A percentile compares a stretch with the other conserved stretches of the same genome.
These are phyloP conservation scores for Talaromyces albobiverticillius DNA, from an alignment of 2,329 filamentous ascomycete species.

Conservation along the genomic window DNA sequence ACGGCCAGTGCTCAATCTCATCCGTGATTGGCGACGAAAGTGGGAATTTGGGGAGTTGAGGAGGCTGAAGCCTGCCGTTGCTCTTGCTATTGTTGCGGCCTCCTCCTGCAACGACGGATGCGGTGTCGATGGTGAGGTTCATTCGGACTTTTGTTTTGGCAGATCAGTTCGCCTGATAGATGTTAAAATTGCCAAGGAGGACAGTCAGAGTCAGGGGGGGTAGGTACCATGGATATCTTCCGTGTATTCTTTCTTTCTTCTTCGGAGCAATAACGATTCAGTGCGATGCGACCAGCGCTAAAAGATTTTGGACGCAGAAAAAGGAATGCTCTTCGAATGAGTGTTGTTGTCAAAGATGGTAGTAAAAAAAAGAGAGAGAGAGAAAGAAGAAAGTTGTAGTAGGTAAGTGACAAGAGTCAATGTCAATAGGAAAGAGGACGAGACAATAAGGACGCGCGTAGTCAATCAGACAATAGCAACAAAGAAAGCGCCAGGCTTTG, in stretches of 20 bases:
- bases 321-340: too few species aligned
- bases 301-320: too few species aligned
- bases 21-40: constrained; percentile 44
- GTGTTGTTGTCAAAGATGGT: too few species aligned
- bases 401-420: too few species aligned
- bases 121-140: constrained; percentile 23
- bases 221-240: constrained; percentile 8
- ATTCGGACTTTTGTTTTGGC: constrained; percentile 11
- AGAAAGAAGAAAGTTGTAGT: too few species aligned
- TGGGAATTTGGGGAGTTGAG: constrained; percentile 35
- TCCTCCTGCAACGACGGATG: background rate
- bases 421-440: background rate
- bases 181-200: too few species aligned
- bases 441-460: background rate
- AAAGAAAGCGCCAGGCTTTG: constrained; percentile 8
- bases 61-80: constrained; percentile 27
- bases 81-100: too few species aligned
- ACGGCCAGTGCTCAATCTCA: constrained; percentile 36
- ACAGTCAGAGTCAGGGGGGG: too few species aligned
- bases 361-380: too few species aligned
- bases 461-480: constrained; percentile 2
- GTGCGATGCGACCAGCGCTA: too few species aligned
- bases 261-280: too few species aligned
- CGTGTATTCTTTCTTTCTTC: background rate
- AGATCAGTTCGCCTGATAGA: too few species aligned